Conservation (phyloP, 2,329 filamentous ascomycete species). For the Penicillium hesseltinei region DNA sequence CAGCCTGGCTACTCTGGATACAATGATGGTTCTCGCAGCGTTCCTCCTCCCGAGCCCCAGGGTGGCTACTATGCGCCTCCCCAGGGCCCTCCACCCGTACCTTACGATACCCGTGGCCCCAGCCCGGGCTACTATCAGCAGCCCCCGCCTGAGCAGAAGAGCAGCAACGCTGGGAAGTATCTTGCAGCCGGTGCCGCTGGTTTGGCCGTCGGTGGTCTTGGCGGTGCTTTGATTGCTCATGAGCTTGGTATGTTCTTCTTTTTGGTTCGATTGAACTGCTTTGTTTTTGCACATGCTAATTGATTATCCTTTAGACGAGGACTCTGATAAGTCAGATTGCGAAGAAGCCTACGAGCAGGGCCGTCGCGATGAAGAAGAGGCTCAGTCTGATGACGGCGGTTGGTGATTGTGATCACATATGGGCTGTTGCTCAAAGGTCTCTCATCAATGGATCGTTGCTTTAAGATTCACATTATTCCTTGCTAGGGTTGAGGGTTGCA, state of each 20-base stretch:
- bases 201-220: slow-evolving; percentile 56
- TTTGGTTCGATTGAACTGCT: background rate
- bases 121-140: slow-evolving; percentile 13
- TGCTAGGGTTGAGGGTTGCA: background rate
- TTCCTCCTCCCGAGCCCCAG: slow-evolving; percentile 20
- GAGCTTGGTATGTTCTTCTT: slow-evolving; percentile 50
- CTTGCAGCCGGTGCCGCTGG: slow-evolving; percentile 59
- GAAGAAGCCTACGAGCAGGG: slow-evolving; percentile 25
- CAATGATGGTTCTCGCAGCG: slow-evolving; percentile 26
- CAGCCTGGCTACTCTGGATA: slow-evolving; percentile 22
- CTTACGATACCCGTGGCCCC: slow-evolving; percentile 20
- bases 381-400: background rate
- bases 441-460: background rate
- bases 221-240: slow-evolving; percentile 58
- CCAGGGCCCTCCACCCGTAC: slow-evolving; percentile 18
- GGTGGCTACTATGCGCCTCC: slow-evolving; percentile 27
- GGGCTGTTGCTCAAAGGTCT: background rate
- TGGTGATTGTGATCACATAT: background rate
- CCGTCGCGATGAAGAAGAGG: slow-evolving; percentile 18
- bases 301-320: slow-evolving; percentile 4
- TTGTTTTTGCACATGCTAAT: background rate
- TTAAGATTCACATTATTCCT: background rate
- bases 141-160: slow-evolving; percentile 35
- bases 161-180: slow-evolving; percentile 51
- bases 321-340: slow-evolving; percentile 12